Evolutionary conservation across 495 filamentous ascomycete genomes (phyloP).

Genomic region (Viridothelium virens): DNA sequence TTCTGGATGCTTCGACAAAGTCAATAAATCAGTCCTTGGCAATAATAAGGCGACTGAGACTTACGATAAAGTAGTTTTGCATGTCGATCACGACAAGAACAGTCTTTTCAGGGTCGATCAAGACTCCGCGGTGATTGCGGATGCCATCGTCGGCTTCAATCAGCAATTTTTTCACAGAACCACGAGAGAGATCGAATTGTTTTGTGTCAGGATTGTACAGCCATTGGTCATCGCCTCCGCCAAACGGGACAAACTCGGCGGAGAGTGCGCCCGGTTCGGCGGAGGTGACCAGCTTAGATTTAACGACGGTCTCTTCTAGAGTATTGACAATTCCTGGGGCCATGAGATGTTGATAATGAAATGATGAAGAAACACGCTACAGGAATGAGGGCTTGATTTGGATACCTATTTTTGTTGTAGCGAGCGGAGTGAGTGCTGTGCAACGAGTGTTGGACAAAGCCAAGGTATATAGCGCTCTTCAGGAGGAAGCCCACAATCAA

Average conservation of each 20-base stretch:
- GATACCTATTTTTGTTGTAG: neutral
- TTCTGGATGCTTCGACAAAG: neutral
- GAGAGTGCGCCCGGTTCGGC: neutral
- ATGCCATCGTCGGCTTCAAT: slow-evolving; percentile 28
- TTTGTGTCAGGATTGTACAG: slow-evolving; percentile 25
- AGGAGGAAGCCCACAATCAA: too few species aligned
- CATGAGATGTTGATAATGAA: neutral
- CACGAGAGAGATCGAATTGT: slow-evolving; percentile 29
- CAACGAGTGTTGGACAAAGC: too few species aligned
- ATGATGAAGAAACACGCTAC: neutral
- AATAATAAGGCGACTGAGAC: neutral
- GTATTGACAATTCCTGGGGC: slow-evolving; percentile 7
- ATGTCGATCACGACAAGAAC: slow-evolving; percentile 28
- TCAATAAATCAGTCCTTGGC: neutral
- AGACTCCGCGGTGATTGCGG: slow-evolving; percentile 28
- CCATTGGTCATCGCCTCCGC: slow-evolving; percentile 28
- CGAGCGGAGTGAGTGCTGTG: too few species aligned
- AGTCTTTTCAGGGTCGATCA: slow-evolving; percentile 26
- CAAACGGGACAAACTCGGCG: slow-evolving; percentile 16
- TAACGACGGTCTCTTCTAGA: neutral
- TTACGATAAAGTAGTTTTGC: slow-evolving; percentile 28
- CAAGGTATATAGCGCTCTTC: too few species aligned
- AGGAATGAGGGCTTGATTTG: neutral
- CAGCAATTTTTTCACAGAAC: slow-evolving; percentile 19
- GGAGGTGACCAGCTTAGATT: neutral